phyloP scores from a whole-genome alignment of 1,139 yeast genomes.

The Taphrina pruni region DNA sequence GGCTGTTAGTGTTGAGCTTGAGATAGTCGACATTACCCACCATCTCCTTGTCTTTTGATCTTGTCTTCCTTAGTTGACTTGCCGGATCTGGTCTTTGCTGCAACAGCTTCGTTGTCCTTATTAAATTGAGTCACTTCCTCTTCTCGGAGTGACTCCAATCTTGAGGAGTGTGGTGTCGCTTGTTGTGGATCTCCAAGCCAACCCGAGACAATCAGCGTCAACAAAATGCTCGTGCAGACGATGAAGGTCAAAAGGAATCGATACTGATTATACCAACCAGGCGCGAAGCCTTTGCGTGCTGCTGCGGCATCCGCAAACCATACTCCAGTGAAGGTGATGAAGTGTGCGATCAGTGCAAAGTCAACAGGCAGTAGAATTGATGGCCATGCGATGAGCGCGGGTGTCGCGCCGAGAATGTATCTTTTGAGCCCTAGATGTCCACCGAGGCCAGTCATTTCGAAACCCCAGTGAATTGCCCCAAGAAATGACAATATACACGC shows the following conservation, averaged over 20 bases:
- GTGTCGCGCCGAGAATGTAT: slow-evolving; percentile 33
- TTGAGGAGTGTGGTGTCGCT: slow-evolving; percentile 31
- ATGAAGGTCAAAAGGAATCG: slow-evolving; percentile 40
- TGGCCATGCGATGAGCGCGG: slow-evolving; percentile 41
- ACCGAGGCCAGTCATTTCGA: slow-evolving; percentile 39
- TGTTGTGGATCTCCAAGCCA: slow-evolving; percentile 41
- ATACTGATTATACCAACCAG: slow-evolving; percentile 41
- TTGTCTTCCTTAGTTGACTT: slow-evolving; percentile 22
- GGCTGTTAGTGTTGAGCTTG: neutral
- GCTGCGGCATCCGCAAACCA: slow-evolving; percentile 40
- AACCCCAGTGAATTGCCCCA: slow-evolving; percentile 43
- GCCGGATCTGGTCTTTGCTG: slow-evolving; percentile 20
- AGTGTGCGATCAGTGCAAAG: slow-evolving; percentile 38
- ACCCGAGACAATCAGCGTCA: slow-evolving; percentile 40
- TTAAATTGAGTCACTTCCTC: slow-evolving; percentile 34
- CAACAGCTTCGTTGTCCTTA: slow-evolving; percentile 29
- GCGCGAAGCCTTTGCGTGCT: slow-evolving; percentile 39
- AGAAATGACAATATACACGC: slow-evolving; percentile 39
- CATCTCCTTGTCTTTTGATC: slow-evolving; percentile 39
- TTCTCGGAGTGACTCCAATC: slow-evolving; percentile 25
- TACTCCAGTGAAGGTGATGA: slow-evolving; percentile 40
- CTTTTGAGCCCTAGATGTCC: slow-evolving; percentile 30
- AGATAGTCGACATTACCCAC: neutral
- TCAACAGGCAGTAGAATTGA: slow-evolving; percentile 38
- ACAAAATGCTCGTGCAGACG: slow-evolving; percentile 39